These are phyloP conservation scores for Rubia peregrina DNA, from an alignment of 305 asterid genomes.

Conservation along the genomic window DNA sequence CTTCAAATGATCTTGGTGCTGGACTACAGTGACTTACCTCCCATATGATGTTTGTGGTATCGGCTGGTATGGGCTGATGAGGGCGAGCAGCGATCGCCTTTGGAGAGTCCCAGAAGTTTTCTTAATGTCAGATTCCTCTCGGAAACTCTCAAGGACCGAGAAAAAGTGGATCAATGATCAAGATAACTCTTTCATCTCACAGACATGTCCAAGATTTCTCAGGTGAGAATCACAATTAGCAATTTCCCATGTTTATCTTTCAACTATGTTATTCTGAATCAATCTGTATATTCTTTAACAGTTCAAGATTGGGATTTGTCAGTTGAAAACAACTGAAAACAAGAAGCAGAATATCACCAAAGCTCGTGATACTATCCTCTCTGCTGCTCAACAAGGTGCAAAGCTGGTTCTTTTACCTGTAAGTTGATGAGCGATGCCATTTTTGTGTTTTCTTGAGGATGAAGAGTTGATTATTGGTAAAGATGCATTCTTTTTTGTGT, in stretches of 20 bases:
- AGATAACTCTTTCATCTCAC: neutral
- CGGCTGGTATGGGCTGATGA: no score
- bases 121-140: neutral
- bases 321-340: constrained; percentile 28
- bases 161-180: neutral
- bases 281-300: constrained; percentile 4
- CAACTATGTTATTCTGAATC: no score
- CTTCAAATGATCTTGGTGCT: no score
- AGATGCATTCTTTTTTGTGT: neutral
- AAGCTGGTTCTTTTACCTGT: constrained; percentile 36
- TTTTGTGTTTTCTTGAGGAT: neutral
- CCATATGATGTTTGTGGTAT: no score
- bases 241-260: neutral
- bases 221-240: neutral
- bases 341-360: constrained; percentile 23
- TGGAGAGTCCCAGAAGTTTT: no score
- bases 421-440: constrained; percentile 10
- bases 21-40: no score
- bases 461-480: neutral
- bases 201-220: constrained; percentile 1
- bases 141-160: neutral
- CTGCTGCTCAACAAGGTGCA: constrained; percentile 34
- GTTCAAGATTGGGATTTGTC: constrained; percentile 45
- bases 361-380: constrained; percentile 25
- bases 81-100: no score